Conservation (phyloP, 2,329 filamentous ascomycete species). For the Cordyceps cateniannulata region DNA sequence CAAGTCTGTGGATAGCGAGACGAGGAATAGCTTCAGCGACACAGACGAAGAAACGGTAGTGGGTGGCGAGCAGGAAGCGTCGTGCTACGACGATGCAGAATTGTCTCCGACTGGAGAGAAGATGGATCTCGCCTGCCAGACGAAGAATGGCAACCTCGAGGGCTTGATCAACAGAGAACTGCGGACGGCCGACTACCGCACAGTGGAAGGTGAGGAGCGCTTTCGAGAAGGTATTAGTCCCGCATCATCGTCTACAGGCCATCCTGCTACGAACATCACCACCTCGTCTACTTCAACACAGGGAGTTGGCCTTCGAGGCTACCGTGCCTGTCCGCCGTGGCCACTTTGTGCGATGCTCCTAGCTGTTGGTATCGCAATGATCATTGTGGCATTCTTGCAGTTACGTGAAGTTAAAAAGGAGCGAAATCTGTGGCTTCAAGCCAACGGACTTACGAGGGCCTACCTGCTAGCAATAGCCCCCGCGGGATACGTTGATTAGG, state of each 20-base stretch:
- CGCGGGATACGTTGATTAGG: neutral
- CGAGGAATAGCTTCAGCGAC: neutral
- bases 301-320: neutral
- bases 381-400: neutral
- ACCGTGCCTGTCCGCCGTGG: neutral
- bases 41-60: neutral
- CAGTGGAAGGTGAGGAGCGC: neutral
- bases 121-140: neutral
- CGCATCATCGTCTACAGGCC: neutral
- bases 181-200: neutral
- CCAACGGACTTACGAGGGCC: slow-evolving; percentile 25
- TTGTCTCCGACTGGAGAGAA: too few species aligned
- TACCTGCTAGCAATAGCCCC: slow-evolving; percentile 19
- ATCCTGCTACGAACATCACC: neutral
- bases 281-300: too few species aligned
- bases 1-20: neutral
- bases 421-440: slow-evolving; percentile 22
- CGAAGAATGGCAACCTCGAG: too few species aligned
- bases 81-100: neutral
- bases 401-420: neutral
- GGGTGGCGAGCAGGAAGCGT: neutral
- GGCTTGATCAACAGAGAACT: neutral
- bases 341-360: neutral
- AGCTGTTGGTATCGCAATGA: neutral
- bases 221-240: neutral